Conservation (phyloP, 2,329 filamentous ascomycete species). For the Colletotrichum graminicola region DNA sequence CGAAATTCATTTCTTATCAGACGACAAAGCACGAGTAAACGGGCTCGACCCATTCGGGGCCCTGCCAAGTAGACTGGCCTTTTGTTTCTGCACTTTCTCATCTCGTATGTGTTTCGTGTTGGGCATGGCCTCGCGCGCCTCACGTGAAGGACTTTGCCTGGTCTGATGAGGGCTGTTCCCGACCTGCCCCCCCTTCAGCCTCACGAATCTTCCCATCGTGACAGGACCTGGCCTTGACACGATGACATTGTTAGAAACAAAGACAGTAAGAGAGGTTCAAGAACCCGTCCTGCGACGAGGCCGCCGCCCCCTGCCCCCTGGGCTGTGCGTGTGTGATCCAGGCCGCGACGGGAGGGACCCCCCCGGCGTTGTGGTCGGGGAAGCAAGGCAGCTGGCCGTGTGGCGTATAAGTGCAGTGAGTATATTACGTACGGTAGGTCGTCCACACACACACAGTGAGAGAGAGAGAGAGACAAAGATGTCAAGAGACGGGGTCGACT, state of each 20-base stretch:
- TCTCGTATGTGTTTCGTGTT: not conserved
- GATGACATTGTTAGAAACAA: too few relatives aligned
- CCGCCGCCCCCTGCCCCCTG: not conserved
- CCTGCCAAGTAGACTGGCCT: not conserved
- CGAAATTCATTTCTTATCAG: conserved; percentile 31
- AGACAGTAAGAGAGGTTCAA: too few relatives aligned
- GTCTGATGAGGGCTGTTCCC: not conserved
- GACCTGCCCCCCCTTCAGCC: not conserved
- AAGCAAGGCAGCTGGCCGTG: not conserved
- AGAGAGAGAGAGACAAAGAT: too few relatives aligned
- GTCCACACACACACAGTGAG: too few relatives aligned
- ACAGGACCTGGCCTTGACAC: not conserved
- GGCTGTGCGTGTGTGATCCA: not conserved
- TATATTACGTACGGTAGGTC: not conserved
- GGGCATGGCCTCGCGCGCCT: not conserved
- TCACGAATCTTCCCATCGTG: not conserved
- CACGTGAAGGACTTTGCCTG: not conserved
- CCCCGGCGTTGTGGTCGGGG: not conserved
- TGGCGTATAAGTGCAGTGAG: not conserved
- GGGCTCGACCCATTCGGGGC: not conserved
- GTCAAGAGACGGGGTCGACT: not conserved
- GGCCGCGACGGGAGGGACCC: not conserved
- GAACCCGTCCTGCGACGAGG: not conserved
- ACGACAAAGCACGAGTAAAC: not conserved
- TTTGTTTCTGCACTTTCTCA: too few relatives aligned